Conservation (phyloP, 1,139 yeast species). For the Kodamaea suecica region DNA sequence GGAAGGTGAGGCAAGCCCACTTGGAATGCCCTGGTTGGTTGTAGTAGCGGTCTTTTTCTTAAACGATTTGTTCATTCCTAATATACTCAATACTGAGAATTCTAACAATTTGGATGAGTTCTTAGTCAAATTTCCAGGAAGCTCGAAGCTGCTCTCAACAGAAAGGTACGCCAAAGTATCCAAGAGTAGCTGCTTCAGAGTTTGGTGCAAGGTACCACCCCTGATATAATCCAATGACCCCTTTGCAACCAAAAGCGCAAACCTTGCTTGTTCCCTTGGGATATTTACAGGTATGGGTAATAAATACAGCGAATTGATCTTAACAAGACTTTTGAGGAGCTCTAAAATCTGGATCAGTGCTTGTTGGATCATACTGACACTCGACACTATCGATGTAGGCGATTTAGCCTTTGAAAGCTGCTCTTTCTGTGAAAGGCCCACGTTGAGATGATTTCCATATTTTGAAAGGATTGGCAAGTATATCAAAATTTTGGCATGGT, state of each 20-base stretch:
- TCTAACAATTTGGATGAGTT: constrained; percentile 57
- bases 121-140: constrained; percentile 60
- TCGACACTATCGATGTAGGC: constrained; percentile 27
- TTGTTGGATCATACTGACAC: constrained; percentile 72
- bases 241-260: constrained; percentile 68
- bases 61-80: constrained; percentile 32
- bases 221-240: constrained; percentile 80
- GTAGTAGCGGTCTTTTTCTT: constrained; percentile 6
- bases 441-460: constrained; percentile 44
- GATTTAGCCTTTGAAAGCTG: constrained; percentile 20
- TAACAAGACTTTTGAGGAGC: constrained; percentile 51
- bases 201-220: constrained; percentile 77
- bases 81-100: constrained; percentile 52
- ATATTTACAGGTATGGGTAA: constrained; percentile 71
- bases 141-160: constrained; percentile 47
- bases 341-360: constrained; percentile 66
- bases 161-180: constrained; percentile 49
- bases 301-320: constrained; percentile 31
- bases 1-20: neutral
- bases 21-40: neutral
- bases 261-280: constrained; percentile 65
- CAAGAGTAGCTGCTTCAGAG: constrained; percentile 54
- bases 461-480: constrained; percentile 70
- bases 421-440: constrained; percentile 43
- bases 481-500: constrained; percentile 75